Evolutionary conservation across 2,329 filamentous ascomycete species (phyloP), one percentile per base, ranked within the genome.

Genomic region (Blastomyces parvus): DNA sequence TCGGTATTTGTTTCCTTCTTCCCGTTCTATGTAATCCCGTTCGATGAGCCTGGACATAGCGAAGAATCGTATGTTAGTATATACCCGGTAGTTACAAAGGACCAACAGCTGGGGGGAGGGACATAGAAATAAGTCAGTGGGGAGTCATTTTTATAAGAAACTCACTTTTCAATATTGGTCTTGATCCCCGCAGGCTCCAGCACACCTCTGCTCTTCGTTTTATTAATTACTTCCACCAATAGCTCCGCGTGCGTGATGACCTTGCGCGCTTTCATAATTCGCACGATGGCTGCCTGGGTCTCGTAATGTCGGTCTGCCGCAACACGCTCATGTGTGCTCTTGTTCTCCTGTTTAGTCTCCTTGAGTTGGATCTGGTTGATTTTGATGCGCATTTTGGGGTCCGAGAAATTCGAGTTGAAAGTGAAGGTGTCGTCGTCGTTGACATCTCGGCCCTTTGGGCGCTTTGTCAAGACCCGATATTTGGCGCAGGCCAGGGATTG

Each of bases 301-400:
- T 99, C 95, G 71, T 95, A 96, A 72, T 96, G 91, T 60, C 94
- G 82, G 73, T 99, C 94, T 61, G 89, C 88, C 0, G 87, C 88
- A 4, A 99, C 90, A 53, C 91, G 85, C 75, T 96, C 88, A 76
- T 97, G 91, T 0, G 92, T 97, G 70, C 89, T 90, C 76, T 91
- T 89, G 78, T 97, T 97, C 77, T 99, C 94, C 72, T 93, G 89
- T 70, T 89, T 89, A 0, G 94, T 97, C 78, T 99, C 94, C 77
- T 94, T 95, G 60, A 97, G 84, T 77, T 99, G 94, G 69, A 99
- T 94, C 77, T 97, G 93, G 78, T 97, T 99, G 80, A 99, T 97
- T 80, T 99, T 99, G 78, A 99, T 87, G 63, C 91, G 86, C 76
- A 90, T 89, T 76, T 94, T 96, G 25, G 87, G 83, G 72, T 97